Evolutionary conservation across 371 early-diverging fungal species (phyloP).

Genomic region (Blastocladiella emersonii): DNA sequence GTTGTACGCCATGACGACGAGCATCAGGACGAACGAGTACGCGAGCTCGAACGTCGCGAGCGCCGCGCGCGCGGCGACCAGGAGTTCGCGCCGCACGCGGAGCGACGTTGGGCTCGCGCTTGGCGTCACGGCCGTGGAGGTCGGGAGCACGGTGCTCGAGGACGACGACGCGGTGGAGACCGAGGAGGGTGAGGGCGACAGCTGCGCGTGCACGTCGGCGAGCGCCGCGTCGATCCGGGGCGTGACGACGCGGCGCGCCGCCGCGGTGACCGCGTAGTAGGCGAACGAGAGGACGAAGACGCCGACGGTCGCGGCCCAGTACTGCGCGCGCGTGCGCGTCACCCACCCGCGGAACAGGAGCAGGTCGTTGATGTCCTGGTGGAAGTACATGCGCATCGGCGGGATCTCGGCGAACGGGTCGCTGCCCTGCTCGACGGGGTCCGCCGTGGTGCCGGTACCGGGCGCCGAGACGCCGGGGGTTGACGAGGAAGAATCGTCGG

Average conservation of each 20-base stretch:
- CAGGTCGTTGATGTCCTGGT: conserved; percentile 4
- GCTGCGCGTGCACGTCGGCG: neutral
- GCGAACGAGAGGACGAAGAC: neutral
- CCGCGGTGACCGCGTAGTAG: neutral
- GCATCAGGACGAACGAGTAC: neutral
- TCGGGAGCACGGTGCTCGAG: no score
- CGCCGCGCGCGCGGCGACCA: neutral
- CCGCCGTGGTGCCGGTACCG: neutral
- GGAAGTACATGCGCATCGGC: conserved; percentile 2
- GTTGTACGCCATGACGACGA: conserved; percentile 4
- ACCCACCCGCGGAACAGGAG: conserved; percentile 1
- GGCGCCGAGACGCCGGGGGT: conserved; percentile 11
- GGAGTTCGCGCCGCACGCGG: neutral
- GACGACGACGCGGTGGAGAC: no score
- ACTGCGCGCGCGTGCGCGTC: neutral
- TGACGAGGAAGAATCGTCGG: no score
- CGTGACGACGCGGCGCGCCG: neutral
- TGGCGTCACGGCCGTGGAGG: neutral
- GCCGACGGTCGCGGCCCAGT: neutral
- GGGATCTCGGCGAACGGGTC: neutral
- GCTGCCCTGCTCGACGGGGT: conserved; percentile 11
- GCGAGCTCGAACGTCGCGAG: neutral
- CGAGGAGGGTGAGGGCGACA: no score
- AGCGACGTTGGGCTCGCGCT: no score
- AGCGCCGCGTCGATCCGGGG: neutral